These are phyloP conservation scores for Gamarada debralockiae DNA, from an alignment of 495 filamentous ascomycete genomes.

Conservation along the genomic window DNA sequence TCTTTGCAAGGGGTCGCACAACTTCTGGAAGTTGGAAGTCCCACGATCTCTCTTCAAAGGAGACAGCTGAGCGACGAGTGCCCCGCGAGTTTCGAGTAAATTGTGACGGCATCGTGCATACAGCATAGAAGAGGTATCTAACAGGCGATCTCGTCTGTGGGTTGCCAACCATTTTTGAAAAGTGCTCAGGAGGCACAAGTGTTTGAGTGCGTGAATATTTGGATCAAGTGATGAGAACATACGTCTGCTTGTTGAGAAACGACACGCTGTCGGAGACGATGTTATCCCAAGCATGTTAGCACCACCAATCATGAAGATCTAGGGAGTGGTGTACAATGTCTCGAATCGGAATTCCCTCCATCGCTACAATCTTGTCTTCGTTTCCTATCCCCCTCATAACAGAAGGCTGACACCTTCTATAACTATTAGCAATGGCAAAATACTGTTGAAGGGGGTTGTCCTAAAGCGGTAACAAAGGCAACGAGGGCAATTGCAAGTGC, in stretches of 20 bases:
- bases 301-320: conserved; percentile 29
- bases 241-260: no score
- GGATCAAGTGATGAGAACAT: not conserved
- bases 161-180: not conserved
- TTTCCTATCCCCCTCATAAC: conserved; percentile 30
- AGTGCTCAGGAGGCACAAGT: not conserved
- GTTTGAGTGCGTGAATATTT: not conserved
- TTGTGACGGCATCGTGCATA: conserved; percentile 2
- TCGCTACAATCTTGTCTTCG: conserved; percentile 20
- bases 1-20: conserved; percentile 26
- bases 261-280: no score
- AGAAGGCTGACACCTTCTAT: conserved; percentile 30
- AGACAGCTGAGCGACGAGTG: conserved; percentile 12
- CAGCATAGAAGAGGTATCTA: conserved; percentile 16
- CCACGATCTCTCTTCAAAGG: conserved; percentile 28
- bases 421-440: conserved; percentile 36
- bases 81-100: not conserved
- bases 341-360: conserved; percentile 42
- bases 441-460: conserved; percentile 33
- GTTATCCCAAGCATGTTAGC: no score
- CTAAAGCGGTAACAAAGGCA: conserved; percentile 30
- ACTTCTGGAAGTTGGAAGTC: conserved; percentile 33
- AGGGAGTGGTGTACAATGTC: conserved; percentile 40
- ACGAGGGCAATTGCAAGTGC: conserved; percentile 33
- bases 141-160: conserved; percentile 8